These are phyloP conservation scores for Teratosphaeria nubilosa DNA, from an alignment of 2,329 filamentous ascomycete species.

Conservation along the genomic window DNA sequence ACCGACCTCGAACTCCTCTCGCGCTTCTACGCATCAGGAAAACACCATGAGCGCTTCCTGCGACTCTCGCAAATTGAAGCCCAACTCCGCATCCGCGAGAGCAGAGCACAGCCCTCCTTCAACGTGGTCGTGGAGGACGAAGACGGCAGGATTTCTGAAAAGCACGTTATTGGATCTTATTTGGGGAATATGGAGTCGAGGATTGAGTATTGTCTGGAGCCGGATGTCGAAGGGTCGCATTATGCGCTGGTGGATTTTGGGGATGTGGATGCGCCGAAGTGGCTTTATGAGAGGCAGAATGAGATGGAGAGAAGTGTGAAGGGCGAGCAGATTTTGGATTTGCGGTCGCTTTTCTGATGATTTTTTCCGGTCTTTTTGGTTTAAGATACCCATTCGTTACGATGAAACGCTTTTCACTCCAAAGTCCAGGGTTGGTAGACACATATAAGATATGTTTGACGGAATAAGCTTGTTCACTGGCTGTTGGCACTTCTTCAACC, in stretches of 20 bases:
- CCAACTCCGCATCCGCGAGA: conserved; percentile 54
- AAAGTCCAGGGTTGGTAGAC: too few relatives aligned
- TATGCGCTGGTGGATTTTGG: conserved; percentile 13
- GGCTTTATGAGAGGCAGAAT: conserved; percentile 5
- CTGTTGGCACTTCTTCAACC: background rate
- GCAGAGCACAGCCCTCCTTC: conserved; percentile 45
- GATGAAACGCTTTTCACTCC: background rate
- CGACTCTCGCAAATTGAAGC: conserved; percentile 49
- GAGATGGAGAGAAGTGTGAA: conserved; percentile 7
- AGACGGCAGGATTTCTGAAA: conserved; percentile 38
- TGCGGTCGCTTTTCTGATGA: conserved; percentile 6
- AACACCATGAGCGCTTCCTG: conserved; percentile 16
- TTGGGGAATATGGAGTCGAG: conserved; percentile 50
- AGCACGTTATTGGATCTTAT: conserved; percentile 51
- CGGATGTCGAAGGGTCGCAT: conserved; percentile 34
- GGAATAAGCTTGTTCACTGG: background rate
- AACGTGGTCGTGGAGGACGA: conserved; percentile 46
- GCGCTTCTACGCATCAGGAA: conserved; percentile 1
- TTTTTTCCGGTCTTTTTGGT: background rate
- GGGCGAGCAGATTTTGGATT: conserved; percentile 8
- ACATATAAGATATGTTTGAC: background rate
- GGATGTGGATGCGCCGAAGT: conserved; percentile 10
- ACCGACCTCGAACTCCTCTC: conserved; percentile 27
- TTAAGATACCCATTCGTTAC: conserved; percentile 6
- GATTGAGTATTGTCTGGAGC: conserved; percentile 51